Evolutionary conservation across 768 basidiomycete genomes (phyloP).

Genomic region (Psilocybe tampanensis): DNA sequence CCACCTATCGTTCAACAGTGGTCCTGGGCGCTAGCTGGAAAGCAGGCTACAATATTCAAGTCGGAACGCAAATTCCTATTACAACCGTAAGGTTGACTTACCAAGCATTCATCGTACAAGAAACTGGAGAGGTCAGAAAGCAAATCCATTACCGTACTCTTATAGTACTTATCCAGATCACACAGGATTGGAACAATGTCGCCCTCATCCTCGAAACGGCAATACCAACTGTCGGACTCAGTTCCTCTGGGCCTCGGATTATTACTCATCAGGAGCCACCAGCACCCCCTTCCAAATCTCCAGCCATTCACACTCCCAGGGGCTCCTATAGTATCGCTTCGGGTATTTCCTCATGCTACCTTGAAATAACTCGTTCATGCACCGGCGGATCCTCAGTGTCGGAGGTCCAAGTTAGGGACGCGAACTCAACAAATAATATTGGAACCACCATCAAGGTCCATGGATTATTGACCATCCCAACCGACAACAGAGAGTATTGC

Average conservation of each 20-base stretch:
- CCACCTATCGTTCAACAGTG: constrained; percentile 9
- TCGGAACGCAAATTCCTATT: constrained; percentile 32
- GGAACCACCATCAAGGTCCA: constrained; percentile 35
- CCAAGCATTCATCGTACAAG: constrained; percentile 38
- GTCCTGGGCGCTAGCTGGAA: constrained; percentile 33
- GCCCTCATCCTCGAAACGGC: constrained; percentile 37
- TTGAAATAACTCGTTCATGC: no score
- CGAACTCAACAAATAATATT: constrained; percentile 30
- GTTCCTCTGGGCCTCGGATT: constrained; percentile 8
- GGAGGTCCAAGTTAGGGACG: background rate
- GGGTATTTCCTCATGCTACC: background rate
- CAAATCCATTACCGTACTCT: background rate
- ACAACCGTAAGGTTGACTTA: constrained; percentile 33
- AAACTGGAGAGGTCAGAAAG: constrained; percentile 38
- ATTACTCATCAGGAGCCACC: constrained; percentile 4
- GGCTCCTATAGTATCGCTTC: background rate
- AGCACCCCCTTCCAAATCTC: no score
- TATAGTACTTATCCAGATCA: background rate
- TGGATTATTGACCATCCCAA: constrained; percentile 32
- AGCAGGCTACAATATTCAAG: constrained; percentile 40
- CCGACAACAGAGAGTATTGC: constrained; percentile 29
- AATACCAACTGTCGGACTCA: constrained; percentile 18
- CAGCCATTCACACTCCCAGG: background rate
- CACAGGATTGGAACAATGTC: constrained; percentile 25
- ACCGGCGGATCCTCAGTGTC: constrained; percentile 4